Evolutionary conservation across 1,284 basidiomycete genomes (phyloP).

Genomic region (Trametes sp.): DNA sequence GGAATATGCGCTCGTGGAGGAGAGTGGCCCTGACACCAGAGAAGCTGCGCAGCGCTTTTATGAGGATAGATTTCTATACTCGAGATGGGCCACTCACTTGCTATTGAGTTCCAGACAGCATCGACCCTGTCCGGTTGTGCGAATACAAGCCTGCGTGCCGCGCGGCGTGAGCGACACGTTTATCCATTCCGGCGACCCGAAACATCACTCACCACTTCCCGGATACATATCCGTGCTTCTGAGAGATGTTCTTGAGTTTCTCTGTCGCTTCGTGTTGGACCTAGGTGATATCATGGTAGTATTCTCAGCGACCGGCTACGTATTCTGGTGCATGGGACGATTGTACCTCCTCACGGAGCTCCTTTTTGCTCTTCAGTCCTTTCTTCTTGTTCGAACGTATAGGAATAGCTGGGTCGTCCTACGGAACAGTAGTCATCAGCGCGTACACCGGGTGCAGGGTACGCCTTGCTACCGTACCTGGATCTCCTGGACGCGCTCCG

Average conservation of each 20-base stretch:
- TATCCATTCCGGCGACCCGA: not conserved
- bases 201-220: conserved; percentile 67
- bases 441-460: not conserved
- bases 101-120: conserved; percentile 62
- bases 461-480: conserved; percentile 49
- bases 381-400: conserved; percentile 72
- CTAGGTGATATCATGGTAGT: conserved; percentile 42
- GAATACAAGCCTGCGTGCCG: conserved; percentile 63
- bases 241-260: conserved; percentile 64
- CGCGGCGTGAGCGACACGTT: not conserved
- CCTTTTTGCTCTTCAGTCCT: conserved; percentile 75
- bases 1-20: conserved; percentile 57
- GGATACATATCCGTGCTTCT: conserved; percentile 56
- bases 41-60: conserved; percentile 52
- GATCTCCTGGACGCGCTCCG: conserved; percentile 63
- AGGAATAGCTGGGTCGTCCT: conserved; percentile 74
- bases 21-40: conserved; percentile 65
- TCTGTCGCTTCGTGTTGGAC: conserved; percentile 63
- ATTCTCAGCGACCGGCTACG: not conserved
- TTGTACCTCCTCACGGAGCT: conserved; percentile 68
- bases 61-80: not conserved
- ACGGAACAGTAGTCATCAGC: conserved; percentile 4
- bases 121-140: conserved; percentile 67
- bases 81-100: conserved; percentile 47
- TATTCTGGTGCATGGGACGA: not conserved